Percentiles rank a stretch among this genome's conserved stretches.
These are phyloP conservation scores for Solanum hybrid DNA, from an alignment of 305 asterid genomes.

Conservation along the genomic window DNA sequence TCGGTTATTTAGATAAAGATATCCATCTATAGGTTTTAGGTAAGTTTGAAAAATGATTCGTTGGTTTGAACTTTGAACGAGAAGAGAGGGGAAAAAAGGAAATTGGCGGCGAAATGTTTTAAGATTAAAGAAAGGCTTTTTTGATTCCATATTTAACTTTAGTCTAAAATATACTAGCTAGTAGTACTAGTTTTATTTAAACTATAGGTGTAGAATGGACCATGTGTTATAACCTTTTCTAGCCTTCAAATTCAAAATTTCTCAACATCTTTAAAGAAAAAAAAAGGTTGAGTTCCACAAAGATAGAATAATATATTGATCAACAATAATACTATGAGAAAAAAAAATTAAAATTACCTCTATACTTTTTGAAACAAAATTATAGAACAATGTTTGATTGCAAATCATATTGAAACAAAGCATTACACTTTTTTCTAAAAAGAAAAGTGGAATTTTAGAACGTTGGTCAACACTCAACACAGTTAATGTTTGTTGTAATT, in stretches of 20 bases:
- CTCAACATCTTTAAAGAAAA: neutral
- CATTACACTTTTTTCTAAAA: neutral
- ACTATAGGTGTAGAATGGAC: neutral
- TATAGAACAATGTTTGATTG: neutral
- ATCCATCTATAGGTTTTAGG: neutral
- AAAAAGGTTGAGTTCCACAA: neutral
- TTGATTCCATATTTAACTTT: neutral
- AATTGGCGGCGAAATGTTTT: conserved; percentile 26
- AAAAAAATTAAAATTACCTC: neutral
- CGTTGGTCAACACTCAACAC: neutral
- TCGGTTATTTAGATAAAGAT: neutral
- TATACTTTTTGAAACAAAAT: neutral
- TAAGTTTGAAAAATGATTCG: neutral
- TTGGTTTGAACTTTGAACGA: neutral
- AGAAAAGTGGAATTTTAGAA: neutral
- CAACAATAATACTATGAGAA: neutral
- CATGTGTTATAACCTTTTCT: neutral
- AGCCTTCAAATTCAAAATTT: neutral
- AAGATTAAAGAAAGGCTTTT: conserved; percentile 12
- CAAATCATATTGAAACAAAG: neutral
- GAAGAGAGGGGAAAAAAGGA: neutral
- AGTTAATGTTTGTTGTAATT: neutral
- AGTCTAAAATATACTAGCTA: neutral
- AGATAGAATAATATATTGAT: neutral
- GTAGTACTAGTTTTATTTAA: neutral